Conservation (phyloP, 345 rosid species). For the Linum tenue region DNA sequence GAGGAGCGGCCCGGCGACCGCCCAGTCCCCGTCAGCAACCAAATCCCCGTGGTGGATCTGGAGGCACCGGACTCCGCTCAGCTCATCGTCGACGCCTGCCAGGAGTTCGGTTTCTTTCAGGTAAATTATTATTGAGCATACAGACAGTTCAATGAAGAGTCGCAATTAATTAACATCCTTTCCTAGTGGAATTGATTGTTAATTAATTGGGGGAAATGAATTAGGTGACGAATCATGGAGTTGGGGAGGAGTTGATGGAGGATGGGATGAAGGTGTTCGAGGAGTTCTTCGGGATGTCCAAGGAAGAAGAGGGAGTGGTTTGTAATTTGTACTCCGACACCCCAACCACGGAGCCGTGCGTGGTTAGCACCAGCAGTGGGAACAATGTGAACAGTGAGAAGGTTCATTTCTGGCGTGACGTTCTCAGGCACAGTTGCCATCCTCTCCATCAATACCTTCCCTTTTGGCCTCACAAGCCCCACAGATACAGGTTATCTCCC, state of each 20-base stretch:
- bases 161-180: too few species aligned
- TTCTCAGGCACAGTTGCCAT: slow-evolving; percentile 14
- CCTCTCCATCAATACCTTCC: slow-evolving; percentile 13
- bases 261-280: slow-evolving; percentile 10
- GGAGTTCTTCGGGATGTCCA: slow-evolving; percentile 17
- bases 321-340: slow-evolving; percentile 9
- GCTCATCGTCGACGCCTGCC: slow-evolving; percentile 16
- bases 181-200: too few species aligned
- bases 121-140: too few species aligned
- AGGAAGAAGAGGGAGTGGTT: slow-evolving; percentile 11
- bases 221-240: slow-evolving; percentile 22
- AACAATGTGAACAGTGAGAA: slow-evolving; percentile 9
- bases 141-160: too few species aligned
- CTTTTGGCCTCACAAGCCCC: slow-evolving; percentile 15
- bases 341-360: slow-evolving; percentile 14
- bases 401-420: slow-evolving; percentile 15
- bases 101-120: slow-evolving; percentile 23
- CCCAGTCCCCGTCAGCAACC: not conserved
- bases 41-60: slow-evolving; percentile 16
- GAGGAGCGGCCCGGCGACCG: slow-evolving; percentile 18
- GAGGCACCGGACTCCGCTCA: slow-evolving; percentile 5
- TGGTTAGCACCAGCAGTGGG: slow-evolving; percentile 17
- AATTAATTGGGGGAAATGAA: too few species aligned
- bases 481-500: not conserved
- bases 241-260: slow-evolving; percentile 11